Evolutionary conservation across 2,329 filamentous ascomycete species (phyloP), one percentile per base, ranked within the genome.

Genomic region (Phialophora verrucosa): DNA sequence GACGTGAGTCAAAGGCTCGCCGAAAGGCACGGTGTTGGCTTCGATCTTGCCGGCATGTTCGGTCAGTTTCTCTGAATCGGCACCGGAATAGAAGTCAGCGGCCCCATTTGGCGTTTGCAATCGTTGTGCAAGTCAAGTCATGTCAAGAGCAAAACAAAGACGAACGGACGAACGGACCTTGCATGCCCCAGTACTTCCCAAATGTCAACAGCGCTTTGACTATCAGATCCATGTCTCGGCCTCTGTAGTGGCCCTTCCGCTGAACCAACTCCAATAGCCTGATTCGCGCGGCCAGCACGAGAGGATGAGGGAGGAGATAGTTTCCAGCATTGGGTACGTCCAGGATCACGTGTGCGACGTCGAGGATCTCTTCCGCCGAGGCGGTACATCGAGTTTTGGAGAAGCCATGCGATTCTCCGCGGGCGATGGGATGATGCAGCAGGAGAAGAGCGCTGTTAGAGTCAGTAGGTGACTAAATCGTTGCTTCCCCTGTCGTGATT

Each of bases 41-140:
- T 57, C 31, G 27, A 57, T 57, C 54, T 57, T 57, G 54, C 29
- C 54, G 7, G 54, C 54, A 20, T 57, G 54, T 57, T 57, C 54
- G 31, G 31, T 38, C 12, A 57, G 54, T 57, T 57, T 57, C 17
- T 57, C 54, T 57, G 14, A 42, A 50, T 31, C 23, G 8, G 47
- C 47, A 50, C 20, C 47, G 25, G 3, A 7, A 10, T 50, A 10
- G 12, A 50, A 11, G 47, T 50, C n/a, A 50, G 47, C 6, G 20
- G 29, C 29, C 12, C 20, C 47, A n/a, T 8, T 49, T 23, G n/a
- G 6, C 6, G 7, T 7, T 31, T 31, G 29, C 29, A 31, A 31
- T 31, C 29, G 29, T 31, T 31, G 29, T 31, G 29, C 29, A 8
- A 31, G 5, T 8, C 4, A 31, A 31, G 29, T 31, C 4, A 31